Evolutionary conservation across 2,329 filamentous ascomycete species (phyloP), one percentile per base, ranked within the genome.

Genomic region (Nothophaeocryptopus gaeumannii): DNA sequence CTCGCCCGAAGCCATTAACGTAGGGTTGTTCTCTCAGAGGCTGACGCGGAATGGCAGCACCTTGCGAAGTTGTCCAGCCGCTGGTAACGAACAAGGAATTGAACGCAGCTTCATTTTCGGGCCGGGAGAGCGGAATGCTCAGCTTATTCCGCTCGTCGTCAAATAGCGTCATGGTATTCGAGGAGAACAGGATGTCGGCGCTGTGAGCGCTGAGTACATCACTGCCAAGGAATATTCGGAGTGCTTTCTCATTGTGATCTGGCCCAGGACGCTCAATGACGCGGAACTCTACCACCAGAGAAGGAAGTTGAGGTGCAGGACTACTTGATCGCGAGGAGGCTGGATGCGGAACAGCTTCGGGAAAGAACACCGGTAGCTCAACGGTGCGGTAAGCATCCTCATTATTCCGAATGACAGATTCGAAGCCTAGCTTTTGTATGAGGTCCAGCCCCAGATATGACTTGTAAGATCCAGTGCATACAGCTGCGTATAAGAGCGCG

Each of bases 391-490:
- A 69, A 13, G 84, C 86, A 53, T 88, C 83, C 15, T 58, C 58
- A 20, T 58, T 53, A 9, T 52, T 56, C 20, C 42, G 56, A 30
- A 68, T 62, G 8, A 84, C 76, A 51, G 83, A 80, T 35, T 82
- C 78, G 12, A 95, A 74, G 30, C 85, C 85, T 20, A 96, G 79
- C 46, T 87, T 86, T 57, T 82, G 82, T 42, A 96, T 74, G 45
- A 96, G 78, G 5, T 83, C 81, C 59, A 81, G 78, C 48, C 93
- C 86, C 39, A 99, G 73, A n/a, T 83, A 84, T 1, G 93, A 97
- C 60, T 83, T 85, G 68, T 91, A 90, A 5, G 93, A 95, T 1
- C 92, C 93, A 2, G 89, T 92, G 69, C 93, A 97, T 2, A 97
- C 78, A 31, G 90, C 91, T 32, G 91, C 93, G 66, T 97, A 97